A percentile compares a stretch with the other conserved stretches of the same genome.
phyloP scores from a whole-genome alignment of 2,329 filamentous ascomycete genomes.

The Fusarium proliferatum region DNA sequence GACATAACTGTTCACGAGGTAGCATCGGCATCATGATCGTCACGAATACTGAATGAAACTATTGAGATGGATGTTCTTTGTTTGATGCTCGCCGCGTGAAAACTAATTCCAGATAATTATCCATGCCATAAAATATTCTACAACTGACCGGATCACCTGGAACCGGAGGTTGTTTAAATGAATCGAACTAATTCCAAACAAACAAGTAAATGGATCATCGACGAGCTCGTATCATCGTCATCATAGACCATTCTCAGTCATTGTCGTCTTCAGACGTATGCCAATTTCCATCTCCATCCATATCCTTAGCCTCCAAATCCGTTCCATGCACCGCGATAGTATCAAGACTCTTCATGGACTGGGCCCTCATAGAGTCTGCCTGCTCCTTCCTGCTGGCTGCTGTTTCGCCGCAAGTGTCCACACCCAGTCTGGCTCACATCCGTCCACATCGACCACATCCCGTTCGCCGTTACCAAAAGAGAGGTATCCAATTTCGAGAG shows the following conservation, averaged over 20 bases:
- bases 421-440: conserved; percentile 10
- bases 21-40: conserved; percentile 8
- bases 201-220: conserved; percentile 41
- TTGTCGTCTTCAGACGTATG: conserved; percentile 37
- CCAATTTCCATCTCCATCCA: conserved; percentile 33
- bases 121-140: conserved; percentile 35
- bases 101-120: conserved; percentile 25
- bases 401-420: conserved; percentile 37
- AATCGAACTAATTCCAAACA: conserved; percentile 36
- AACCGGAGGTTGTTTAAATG: conserved; percentile 36
- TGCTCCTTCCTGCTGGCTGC: conserved; percentile 37
- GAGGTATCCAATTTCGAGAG: conserved; percentile 43
- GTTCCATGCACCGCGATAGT: conserved; percentile 30
- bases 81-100: conserved; percentile 29
- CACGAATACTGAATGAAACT: background rate
- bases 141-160: conserved; percentile 42
- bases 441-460: conserved; percentile 15
- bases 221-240: conserved; percentile 44
- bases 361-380: conserved; percentile 42
- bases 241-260: conserved; percentile 43
- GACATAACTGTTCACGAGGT: conserved; percentile 20
- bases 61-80: conserved; percentile 20
- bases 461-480: conserved; percentile 40
- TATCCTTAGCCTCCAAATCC: conserved; percentile 5
- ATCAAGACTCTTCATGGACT: conserved; percentile 42